These are phyloP conservation scores for Podaxis mareebaensis DNA, from an alignment of 768 basidiomycete genomes.

Conservation along the genomic window DNA sequence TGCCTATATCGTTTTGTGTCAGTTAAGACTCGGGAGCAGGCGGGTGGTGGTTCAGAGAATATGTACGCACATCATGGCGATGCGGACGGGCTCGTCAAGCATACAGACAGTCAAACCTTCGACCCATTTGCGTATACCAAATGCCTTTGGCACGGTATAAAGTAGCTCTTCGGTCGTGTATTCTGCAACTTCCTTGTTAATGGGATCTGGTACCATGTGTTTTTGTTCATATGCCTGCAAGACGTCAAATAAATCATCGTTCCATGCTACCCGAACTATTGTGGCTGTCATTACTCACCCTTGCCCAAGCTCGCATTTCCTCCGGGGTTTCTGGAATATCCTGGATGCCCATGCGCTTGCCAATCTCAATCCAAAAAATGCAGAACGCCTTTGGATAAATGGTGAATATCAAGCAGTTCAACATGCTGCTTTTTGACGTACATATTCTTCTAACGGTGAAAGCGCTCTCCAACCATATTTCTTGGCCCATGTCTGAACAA, in stretches of 20 bases:
- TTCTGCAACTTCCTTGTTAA: slow-evolving; percentile 39
- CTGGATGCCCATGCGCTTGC: slow-evolving; percentile 45
- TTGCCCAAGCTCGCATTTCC: slow-evolving; percentile 38
- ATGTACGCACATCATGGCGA: slow-evolving; percentile 46
- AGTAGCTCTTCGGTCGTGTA: slow-evolving; percentile 44
- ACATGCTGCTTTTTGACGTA: neutral
- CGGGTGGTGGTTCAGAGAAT: neutral
- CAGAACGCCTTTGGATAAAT: slow-evolving; percentile 33
- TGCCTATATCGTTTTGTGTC: slow-evolving; percentile 28
- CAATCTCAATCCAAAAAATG: slow-evolving; percentile 47
- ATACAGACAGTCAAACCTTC: slow-evolving; percentile 35
- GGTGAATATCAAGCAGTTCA: neutral
- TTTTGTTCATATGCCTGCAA: slow-evolving; percentile 41
- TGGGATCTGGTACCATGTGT: slow-evolving; percentile 42
- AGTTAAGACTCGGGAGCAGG: neutral
- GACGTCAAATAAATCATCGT: neutral
- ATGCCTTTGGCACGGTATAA: slow-evolving; percentile 32
- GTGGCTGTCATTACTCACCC: slow-evolving; percentile 25
- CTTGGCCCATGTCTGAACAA: slow-evolving; percentile 14
- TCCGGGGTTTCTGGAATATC: slow-evolving; percentile 44
- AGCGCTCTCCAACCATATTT: slow-evolving; percentile 21
- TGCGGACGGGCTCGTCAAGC: slow-evolving; percentile 44
- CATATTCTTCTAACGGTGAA: slow-evolving; percentile 40
- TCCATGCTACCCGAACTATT: neutral
- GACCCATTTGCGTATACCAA: slow-evolving; percentile 39